Conservation (phyloP, 1,284 basidiomycete genomes). For the Prillingera fragicola region DNA sequence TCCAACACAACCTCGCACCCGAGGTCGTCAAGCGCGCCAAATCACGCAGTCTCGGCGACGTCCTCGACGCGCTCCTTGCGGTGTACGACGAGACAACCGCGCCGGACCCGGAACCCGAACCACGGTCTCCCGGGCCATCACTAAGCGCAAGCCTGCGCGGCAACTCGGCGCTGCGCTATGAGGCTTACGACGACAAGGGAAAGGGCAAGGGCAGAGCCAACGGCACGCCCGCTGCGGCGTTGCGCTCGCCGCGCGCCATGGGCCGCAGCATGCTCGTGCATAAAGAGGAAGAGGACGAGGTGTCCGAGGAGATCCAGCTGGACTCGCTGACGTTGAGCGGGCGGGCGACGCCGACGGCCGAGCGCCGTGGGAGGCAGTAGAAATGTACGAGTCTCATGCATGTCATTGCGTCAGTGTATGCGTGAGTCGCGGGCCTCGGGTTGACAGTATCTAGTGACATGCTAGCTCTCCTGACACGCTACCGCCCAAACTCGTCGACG, state of each 20-base stretch:
- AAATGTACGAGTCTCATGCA: too few species aligned
- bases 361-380: too few species aligned
- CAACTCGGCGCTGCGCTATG: constrained; percentile 17
- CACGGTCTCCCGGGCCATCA: constrained; percentile 1
- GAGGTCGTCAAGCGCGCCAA: constrained; percentile 9
- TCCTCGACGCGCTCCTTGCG: constrained; percentile 21
- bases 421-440: too few species aligned
- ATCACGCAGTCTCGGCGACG: constrained; percentile 17
- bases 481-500: constrained; percentile 16
- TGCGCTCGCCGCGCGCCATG: constrained; percentile 8
- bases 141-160: constrained; percentile 16
- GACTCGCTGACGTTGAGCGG: too few species aligned
- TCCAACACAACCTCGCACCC: constrained; percentile 11
- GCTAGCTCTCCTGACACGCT: too few species aligned
- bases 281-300: constrained; percentile 8
- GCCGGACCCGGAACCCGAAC: too few species aligned
- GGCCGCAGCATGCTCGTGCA: constrained; percentile 15
- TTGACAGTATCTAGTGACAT: too few species aligned
- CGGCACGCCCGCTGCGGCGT: neutral
- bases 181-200: constrained; percentile 15
- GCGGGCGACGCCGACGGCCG: too few species aligned
- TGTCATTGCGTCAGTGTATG: too few species aligned
- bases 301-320: constrained; percentile 5
- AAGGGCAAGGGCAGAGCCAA: constrained; percentile 1
- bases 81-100: constrained; percentile 9